Evolutionary conservation across 2,329 filamentous ascomycete genomes (phyloP).

Genomic region (Venturia aucupariae): DNA sequence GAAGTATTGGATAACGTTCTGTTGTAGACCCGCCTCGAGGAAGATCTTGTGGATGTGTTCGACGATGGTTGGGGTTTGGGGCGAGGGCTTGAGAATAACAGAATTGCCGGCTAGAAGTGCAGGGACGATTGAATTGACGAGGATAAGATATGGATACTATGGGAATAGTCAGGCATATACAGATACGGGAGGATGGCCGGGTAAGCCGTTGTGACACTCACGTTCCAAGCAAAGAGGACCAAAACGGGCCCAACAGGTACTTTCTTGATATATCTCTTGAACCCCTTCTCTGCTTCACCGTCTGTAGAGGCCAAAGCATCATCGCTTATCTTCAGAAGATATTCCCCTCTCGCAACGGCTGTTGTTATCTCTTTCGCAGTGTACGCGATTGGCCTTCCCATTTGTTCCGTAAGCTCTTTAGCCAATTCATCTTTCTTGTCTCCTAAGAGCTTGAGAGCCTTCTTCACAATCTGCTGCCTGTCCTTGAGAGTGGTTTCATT

Average conservation of each 20-base stretch:
- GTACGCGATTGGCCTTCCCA: constrained; percentile 88
- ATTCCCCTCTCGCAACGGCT: constrained; percentile 75
- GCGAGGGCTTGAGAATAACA: constrained; percentile 89
- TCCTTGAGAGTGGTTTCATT: constrained; percentile 60
- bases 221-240: constrained; percentile 89
- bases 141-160: constrained; percentile 77
- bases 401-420: constrained; percentile 81
- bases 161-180: constrained; percentile 35
- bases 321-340: constrained; percentile 73
- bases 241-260: constrained; percentile 80
- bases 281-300: constrained; percentile 77
- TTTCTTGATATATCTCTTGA: constrained; percentile 84
- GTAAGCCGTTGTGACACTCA: constrained; percentile 44
- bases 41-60: constrained; percentile 77
- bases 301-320: constrained; percentile 71
- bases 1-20: constrained; percentile 83
- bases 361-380: constrained; percentile 76
- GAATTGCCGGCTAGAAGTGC: constrained; percentile 85
- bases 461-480: constrained; percentile 71
- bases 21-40: constrained; percentile 66
- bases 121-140: constrained; percentile 86
- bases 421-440: constrained; percentile 71
- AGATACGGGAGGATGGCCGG: neutral
- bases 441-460: constrained; percentile 62
- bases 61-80: constrained; percentile 85